These are phyloP conservation scores for Infundibulicybe gibba DNA, from an alignment of 768 basidiomycete species.

Conservation along the genomic window DNA sequence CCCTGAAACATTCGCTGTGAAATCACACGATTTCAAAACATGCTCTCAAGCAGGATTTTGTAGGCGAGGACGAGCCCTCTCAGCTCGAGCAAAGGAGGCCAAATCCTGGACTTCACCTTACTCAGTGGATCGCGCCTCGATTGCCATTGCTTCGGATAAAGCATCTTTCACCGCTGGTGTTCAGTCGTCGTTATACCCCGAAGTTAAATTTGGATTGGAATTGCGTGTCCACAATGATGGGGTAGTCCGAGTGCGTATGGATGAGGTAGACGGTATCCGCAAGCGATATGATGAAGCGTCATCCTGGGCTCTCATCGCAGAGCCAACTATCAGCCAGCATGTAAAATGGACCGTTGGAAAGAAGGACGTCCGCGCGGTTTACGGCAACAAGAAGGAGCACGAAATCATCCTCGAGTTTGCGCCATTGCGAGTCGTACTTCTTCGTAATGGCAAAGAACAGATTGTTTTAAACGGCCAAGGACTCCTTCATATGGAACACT, in stretches of 20 bases:
- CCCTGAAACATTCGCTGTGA: conserved; percentile 52
- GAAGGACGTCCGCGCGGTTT: conserved; percentile 58
- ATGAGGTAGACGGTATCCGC: conserved; percentile 74
- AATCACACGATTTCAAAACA: conserved; percentile 88
- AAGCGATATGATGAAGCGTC: conserved; percentile 93
- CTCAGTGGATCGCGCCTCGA: conserved; percentile 57
- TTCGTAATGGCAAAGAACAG: conserved; percentile 74
- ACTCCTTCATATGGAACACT: conserved; percentile 97
- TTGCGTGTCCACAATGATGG: conserved; percentile 85
- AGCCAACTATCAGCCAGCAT: conserved; percentile 60
- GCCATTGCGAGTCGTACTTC: conserved; percentile 73
- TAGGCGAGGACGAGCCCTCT: conserved; percentile 77
- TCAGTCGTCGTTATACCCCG: conserved; percentile 78
- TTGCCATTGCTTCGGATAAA: conserved; percentile 47
- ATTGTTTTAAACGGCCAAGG: conserved; percentile 87
- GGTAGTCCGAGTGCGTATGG: conserved; percentile 88
- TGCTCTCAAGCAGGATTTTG: conserved; percentile 96
- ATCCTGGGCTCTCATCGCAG: conserved; percentile 78
- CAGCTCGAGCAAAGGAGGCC: conserved; percentile 62
- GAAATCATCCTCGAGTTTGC: conserved; percentile 70
- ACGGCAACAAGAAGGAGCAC: conserved; percentile 59
- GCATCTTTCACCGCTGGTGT: conserved; percentile 74
- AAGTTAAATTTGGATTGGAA: conserved; percentile 77
- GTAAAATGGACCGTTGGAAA: conserved; percentile 67
- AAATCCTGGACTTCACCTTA: conserved; percentile 85